phyloP scores from a whole-genome alignment of 306 rosid species.

The Clitoria ternatea region DNA sequence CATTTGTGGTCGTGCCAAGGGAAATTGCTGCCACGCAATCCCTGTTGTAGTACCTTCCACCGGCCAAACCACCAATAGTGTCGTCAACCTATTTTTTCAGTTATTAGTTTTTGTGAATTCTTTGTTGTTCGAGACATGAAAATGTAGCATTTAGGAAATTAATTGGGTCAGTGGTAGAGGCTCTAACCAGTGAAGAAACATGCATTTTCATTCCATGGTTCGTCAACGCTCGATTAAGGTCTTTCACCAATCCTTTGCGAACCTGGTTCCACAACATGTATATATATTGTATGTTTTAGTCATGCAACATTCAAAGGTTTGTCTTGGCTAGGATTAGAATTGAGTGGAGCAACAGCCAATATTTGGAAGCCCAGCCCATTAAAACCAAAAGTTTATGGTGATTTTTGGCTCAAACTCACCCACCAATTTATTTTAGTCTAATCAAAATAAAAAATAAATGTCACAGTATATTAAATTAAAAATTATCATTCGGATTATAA shows the following conservation, averaged over 20 bases:
- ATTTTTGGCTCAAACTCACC: neutral
- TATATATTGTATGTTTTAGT: neutral
- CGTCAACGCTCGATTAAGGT: conserved; percentile 44
- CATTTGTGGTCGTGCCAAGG: conserved; percentile 60
- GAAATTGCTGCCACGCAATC: conserved; percentile 61
- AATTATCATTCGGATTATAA: too few species aligned
- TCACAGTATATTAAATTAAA: too few species aligned
- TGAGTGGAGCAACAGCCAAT: neutral
- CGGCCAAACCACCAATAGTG: conserved; percentile 61
- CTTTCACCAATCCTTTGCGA: conserved; percentile 43
- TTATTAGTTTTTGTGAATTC: conserved; percentile 1
- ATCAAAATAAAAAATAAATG: too few species aligned
- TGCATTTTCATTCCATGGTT: conserved; percentile 47
- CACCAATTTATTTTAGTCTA: too few species aligned
- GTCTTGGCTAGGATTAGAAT: neutral
- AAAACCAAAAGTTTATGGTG: neutral
- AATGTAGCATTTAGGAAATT: neutral
- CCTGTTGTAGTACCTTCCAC: conserved; percentile 63
- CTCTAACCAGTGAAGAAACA: conserved; percentile 47
- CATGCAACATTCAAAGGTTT: neutral
- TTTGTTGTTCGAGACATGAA: neutral
- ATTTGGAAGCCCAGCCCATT: too few species aligned
- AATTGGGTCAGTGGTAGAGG: neutral
- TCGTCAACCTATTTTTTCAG: conserved; percentile 59
- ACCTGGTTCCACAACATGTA: conserved; percentile 35